A percentile compares a stretch with the other conserved stretches of the same genome.
These are phyloP conservation scores for Geotrichum citri-aurantii DNA, from an alignment of 1,139 yeast genomes.

Conservation along the genomic window DNA sequence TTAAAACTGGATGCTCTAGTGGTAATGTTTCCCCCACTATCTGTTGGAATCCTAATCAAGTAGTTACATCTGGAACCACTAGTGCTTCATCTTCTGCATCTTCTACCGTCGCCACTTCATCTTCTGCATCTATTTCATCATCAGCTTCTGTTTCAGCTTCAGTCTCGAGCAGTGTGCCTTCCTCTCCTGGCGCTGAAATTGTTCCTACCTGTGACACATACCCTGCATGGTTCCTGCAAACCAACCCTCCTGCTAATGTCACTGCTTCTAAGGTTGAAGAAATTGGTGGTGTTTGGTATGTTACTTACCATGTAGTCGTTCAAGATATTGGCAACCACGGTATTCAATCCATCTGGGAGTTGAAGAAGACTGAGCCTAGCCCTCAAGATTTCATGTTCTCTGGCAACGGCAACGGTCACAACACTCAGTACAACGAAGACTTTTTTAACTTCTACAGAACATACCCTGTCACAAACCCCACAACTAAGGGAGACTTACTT, in stretches of 20 bases:
- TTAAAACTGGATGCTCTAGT: conserved; percentile 17
- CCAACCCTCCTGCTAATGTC: conserved; percentile 8
- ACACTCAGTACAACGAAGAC: conserved; percentile 9
- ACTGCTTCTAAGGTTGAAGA: conserved; percentile 1
- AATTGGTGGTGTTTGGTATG: conserved; percentile 10
- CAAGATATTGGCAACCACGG: conserved; percentile 4
- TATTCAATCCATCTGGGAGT: conserved; percentile 1
- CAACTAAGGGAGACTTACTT: conserved; percentile 4
- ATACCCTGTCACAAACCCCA: conserved; percentile 12
- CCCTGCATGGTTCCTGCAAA: neutral
- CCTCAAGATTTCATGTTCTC: conserved; percentile 8
- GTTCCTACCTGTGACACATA: conserved; percentile 2
- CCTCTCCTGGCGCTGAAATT: neutral
- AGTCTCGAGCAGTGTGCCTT: too few relatives aligned
- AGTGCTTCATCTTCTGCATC: neutral
- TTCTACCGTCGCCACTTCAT: neutral
- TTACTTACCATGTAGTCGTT: conserved; percentile 4
- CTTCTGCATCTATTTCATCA: neutral
- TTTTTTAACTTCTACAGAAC: conserved; percentile 16
- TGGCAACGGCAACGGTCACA: conserved; percentile 10
- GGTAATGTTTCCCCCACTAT: conserved; percentile 15
- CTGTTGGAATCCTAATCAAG: conserved; percentile 17
- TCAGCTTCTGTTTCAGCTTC: neutral
- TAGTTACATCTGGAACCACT: neutral
- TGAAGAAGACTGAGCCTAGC: conserved; percentile 6